A percentile compares a stretch with the other conserved stretches of the same genome.
Evolutionary conservation across 2,329 filamentous ascomycete species (phyloP).

Genomic region (Exophiala bonariae): DNA sequence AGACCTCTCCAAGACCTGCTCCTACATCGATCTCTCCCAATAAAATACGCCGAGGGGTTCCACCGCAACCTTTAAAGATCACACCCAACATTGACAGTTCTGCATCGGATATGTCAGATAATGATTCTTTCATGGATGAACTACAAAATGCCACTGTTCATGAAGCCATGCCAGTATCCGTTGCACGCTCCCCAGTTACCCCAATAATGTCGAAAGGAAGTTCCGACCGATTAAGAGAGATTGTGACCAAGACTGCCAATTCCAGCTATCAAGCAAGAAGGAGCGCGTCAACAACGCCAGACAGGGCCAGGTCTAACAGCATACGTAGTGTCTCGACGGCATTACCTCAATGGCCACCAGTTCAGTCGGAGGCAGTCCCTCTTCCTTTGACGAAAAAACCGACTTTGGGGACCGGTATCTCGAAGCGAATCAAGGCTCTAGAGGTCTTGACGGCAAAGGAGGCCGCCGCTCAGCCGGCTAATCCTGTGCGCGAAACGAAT

Average conservation of each 20-base stretch:
- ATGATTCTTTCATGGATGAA: slow-evolving; percentile 83
- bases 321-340: slow-evolving; percentile 26
- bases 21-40: background rate
- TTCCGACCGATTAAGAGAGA: slow-evolving; percentile 20
- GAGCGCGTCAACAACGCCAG: slow-evolving; percentile 19
- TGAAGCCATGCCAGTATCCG: slow-evolving; percentile 76
- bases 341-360: slow-evolving; percentile 28
- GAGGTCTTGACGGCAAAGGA: slow-evolving; percentile 63
- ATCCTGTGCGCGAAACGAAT: slow-evolving; percentile 25
- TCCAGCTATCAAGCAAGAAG: slow-evolving; percentile 13
- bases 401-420: slow-evolving; percentile 86
- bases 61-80: slow-evolving; percentile 18
- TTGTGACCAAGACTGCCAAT: slow-evolving; percentile 17
- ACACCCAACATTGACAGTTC: slow-evolving; percentile 33
- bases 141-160: slow-evolving; percentile 77
- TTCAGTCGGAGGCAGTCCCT: slow-evolving; percentile 33
- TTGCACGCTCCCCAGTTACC: slow-evolving; percentile 80
- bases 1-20: background rate
- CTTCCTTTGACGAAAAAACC: slow-evolving; percentile 67
- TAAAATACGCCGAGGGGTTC: slow-evolving; percentile 6
- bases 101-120: slow-evolving; percentile 58
- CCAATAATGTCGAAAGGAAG: slow-evolving; percentile 54
- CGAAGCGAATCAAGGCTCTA: slow-evolving; percentile 89
- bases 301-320: slow-evolving; percentile 17
- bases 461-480: slow-evolving; percentile 31